Evolutionary conservation across 2,329 filamentous ascomycete genomes (phyloP).

Genomic region (Cladophialophora exuberans): DNA sequence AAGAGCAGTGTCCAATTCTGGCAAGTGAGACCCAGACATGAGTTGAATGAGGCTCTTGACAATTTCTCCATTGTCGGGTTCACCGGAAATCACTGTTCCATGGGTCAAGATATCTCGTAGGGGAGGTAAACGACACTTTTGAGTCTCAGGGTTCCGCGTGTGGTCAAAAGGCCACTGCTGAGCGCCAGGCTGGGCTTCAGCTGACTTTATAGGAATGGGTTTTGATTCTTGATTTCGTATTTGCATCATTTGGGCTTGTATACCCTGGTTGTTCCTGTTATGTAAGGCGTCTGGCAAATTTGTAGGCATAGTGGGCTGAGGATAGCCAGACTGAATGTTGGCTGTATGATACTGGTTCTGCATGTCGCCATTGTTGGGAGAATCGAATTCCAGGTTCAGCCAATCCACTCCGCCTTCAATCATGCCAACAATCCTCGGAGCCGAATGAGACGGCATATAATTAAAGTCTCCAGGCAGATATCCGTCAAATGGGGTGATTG

Average conservation of each 20-base stretch:
- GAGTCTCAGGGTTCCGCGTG: slow-evolving; percentile 19
- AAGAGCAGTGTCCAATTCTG: slow-evolving; percentile 16
- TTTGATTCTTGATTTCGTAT: slow-evolving; percentile 10
- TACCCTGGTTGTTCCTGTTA: not conserved
- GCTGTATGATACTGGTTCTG: slow-evolving; percentile 12
- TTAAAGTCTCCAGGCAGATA: slow-evolving; percentile 23
- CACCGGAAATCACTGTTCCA: slow-evolving; percentile 17
- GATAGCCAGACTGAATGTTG: slow-evolving; percentile 7
- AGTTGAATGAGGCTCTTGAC: slow-evolving; percentile 23
- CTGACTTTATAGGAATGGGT: not conserved
- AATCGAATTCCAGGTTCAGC: slow-evolving; percentile 24
- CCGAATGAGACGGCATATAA: slow-evolving; percentile 18
- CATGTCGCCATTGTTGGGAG: slow-evolving; percentile 15
- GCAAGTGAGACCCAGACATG: slow-evolving; percentile 19
- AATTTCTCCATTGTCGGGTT: slow-evolving; percentile 15
- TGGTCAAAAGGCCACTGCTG: slow-evolving; percentile 31
- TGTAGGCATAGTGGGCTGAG: slow-evolving; percentile 2
- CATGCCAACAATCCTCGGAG: slow-evolving; percentile 22
- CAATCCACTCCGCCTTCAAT: slow-evolving; percentile 20
- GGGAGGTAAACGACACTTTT: slow-evolving; percentile 23
- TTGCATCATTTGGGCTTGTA: slow-evolving; percentile 6
- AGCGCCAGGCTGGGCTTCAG: slow-evolving; percentile 9
- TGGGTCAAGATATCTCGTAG: slow-evolving; percentile 28
- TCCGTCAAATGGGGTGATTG: slow-evolving; percentile 18
- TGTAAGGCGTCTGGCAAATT: slow-evolving; percentile 2